phyloP scores from a whole-genome alignment of 2,329 filamentous ascomycete genomes.

The Zymoseptoria brevis region DNA sequence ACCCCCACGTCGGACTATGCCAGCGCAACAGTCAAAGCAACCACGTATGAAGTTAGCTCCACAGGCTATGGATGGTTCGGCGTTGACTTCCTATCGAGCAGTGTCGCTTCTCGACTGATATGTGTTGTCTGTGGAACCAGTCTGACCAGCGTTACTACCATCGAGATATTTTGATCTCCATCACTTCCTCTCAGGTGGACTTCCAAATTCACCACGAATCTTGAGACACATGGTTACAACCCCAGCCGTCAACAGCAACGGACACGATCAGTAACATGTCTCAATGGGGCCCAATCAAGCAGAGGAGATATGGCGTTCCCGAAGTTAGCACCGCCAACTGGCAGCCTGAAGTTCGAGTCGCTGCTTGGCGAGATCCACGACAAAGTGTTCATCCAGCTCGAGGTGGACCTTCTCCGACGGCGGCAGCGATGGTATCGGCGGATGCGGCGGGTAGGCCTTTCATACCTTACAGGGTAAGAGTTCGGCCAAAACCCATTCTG shows the following conservation, averaged over 20 bases:
- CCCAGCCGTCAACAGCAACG: not conserved
- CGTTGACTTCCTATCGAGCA: not conserved
- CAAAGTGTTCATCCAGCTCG: conserved; percentile 20
- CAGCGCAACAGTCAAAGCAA: not conserved
- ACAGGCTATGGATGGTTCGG: not conserved
- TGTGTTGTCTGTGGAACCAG: not conserved
- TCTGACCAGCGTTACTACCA: not conserved
- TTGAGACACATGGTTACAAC: not conserved
- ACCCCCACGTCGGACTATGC: not conserved
- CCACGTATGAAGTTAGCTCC: not conserved
- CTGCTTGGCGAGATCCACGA: conserved; percentile 22
- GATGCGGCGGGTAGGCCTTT: conserved; percentile 17
- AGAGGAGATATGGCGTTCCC: conserved; percentile 18
- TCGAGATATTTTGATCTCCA: not conserved
- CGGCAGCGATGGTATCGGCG: conserved; percentile 10
- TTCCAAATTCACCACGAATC: not conserved
- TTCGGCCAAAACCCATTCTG: conserved; percentile 4
- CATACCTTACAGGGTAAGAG: conserved; percentile 20
- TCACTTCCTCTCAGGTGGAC: not conserved
- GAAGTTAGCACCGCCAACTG: not conserved
- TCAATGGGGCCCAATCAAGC: conserved; percentile 9
- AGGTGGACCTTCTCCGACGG: conserved; percentile 12
- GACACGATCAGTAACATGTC: not conserved
- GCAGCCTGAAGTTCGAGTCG: conserved; percentile 13
- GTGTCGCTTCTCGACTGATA: not conserved